Evolutionary conservation across 495 filamentous ascomycete species (phyloP).

Genomic region (Entonaema liquescens): DNA sequence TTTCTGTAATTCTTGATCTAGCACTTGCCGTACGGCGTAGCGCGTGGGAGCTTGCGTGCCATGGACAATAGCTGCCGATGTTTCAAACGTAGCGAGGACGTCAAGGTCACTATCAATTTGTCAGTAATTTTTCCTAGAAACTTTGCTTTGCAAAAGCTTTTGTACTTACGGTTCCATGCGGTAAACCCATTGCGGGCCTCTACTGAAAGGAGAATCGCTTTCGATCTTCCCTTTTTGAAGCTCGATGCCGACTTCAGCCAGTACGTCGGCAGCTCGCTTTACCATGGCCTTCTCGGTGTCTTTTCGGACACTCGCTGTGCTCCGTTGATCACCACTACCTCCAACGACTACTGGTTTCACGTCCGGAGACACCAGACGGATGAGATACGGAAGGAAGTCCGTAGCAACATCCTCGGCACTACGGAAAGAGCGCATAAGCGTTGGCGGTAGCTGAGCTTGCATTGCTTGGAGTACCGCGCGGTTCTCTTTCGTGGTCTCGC

Average conservation of each 20-base stretch:
- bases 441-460: slow-evolving; percentile 64
- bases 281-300: slow-evolving; percentile 85
- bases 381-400: slow-evolving; percentile 84
- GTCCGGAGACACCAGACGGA: slow-evolving; percentile 83
- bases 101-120: slow-evolving; percentile 62
- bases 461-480: slow-evolving; percentile 62
- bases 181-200: slow-evolving; percentile 77
- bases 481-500: slow-evolving; percentile 75
- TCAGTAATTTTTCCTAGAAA: neutral
- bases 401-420: slow-evolving; percentile 75
- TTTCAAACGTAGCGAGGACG: slow-evolving; percentile 68
- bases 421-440: slow-evolving; percentile 77
- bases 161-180: slow-evolving; percentile 88
- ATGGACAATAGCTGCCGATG: slow-evolving; percentile 56
- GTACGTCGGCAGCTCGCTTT: slow-evolving; percentile 76
- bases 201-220: slow-evolving; percentile 55
- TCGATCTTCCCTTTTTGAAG: slow-evolving; percentile 87
- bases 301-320: slow-evolving; percentile 83
- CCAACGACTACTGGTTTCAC: slow-evolving; percentile 92
- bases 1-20: slow-evolving; percentile 87
- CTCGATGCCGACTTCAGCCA: slow-evolving; percentile 78
- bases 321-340: slow-evolving; percentile 68
- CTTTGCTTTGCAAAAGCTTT: slow-evolving; percentile 25
- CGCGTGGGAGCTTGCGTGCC: slow-evolving; percentile 71
- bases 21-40: slow-evolving; percentile 89